Evolutionary conservation across 176 grass and related monocot genomes (phyloP).

Genomic region (Neostapfia colusana): DNA sequence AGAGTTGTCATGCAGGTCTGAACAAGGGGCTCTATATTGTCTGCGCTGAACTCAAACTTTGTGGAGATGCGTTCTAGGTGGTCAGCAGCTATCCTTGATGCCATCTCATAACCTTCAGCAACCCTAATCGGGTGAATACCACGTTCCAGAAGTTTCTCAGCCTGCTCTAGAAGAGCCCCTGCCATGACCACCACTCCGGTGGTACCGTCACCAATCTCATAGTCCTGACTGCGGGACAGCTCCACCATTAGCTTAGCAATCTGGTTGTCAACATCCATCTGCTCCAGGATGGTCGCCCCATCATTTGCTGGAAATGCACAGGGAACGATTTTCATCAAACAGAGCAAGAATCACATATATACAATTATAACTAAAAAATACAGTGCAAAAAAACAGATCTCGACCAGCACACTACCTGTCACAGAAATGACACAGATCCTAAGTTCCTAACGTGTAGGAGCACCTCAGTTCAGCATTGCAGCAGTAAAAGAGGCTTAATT

Average conservation of each 20-base stretch:
- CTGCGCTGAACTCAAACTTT: constrained; percentile 64
- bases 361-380: background rate
- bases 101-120: constrained; percentile 89
- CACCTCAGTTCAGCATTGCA: background rate
- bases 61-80: constrained; percentile 72
- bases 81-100: constrained; percentile 80
- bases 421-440: too few relatives aligned
- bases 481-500: background rate
- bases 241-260: constrained; percentile 93
- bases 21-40: constrained; percentile 60
- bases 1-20: constrained; percentile 79
- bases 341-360: background rate
- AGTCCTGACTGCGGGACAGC: constrained; percentile 82
- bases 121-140: constrained; percentile 84
- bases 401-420: background rate
- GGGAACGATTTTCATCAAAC: constrained; percentile 4
- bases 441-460: background rate
- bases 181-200: constrained; percentile 84
- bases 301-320: constrained; percentile 63
- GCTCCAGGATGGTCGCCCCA: constrained; percentile 79
- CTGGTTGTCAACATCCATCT: constrained; percentile 93
- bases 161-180: constrained; percentile 76
- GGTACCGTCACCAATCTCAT: constrained; percentile 91
- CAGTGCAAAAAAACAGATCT: background rate
- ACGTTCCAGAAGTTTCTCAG: constrained; percentile 78